Base-by-base conservation (phyloP, 176 grass and related monocot species). In the Eleusine coracana region DNA sequence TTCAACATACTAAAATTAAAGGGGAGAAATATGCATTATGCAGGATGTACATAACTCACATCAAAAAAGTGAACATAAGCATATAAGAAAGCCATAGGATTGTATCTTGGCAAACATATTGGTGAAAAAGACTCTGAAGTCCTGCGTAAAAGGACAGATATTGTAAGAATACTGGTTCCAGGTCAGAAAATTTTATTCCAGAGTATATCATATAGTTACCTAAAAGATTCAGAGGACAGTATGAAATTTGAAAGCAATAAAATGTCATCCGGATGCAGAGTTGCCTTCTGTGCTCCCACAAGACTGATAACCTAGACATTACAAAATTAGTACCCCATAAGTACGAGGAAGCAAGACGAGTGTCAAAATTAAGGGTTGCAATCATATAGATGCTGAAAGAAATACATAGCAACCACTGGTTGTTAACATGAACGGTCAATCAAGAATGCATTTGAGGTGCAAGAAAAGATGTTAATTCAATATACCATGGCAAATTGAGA, bases 31-130 rank as follows among this genome's bases (percentile, higher is more conserved):
- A 73, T 55, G 31, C 12, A 74, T 39, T 46, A 69, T 50, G 70
- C 17, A 71, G 58, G 21, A 61, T 25, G 40, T 82, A 74, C 70
- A 81, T 73, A 69, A 98, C 92, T 98, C 88, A 99, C 96, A 90
- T 99, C 93, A 72, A 99, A 88, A 87, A 99, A 99, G 83, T 99
- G 91, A 77, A 99, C 89, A 36, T 99, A 99, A 73, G 93, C 91
- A 71, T 99, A 90, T 83, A 99, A 51, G 77, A 96, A 99, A 44
- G 83, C 96, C 96, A 99, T 96, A 74, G 96, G 80, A 85, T 99
- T 99, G 83, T 99, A 99, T 99, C 93, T 91, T 83, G 96, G 93
- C 60, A 99, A 82, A 90, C 96, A 99, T 86, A 99, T 99, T 69
- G 96, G 96, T 61, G 89, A 93, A 77, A 96, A 99, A 23, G 93